phyloP scores from a whole-genome alignment of 2,329 filamentous ascomycete genomes.

The Falciphora oryzae region DNA sequence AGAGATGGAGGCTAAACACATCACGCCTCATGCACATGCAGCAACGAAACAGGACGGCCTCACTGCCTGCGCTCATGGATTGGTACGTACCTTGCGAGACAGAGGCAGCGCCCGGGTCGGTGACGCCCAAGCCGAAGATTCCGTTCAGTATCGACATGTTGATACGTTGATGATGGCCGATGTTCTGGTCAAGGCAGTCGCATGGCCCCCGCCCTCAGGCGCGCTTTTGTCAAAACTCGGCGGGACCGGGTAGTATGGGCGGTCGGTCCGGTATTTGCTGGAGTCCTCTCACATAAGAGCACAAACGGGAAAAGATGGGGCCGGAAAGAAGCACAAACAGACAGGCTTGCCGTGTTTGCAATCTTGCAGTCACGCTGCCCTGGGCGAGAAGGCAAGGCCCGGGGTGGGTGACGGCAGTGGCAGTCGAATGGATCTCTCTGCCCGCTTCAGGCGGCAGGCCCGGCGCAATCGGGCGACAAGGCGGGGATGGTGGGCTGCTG shows the following conservation, averaged over 20 bases:
- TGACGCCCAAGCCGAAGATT: background rate
- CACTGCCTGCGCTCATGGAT: background rate
- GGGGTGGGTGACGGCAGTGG: background rate
- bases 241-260: no score
- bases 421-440: no score
- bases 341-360: background rate
- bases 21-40: background rate
- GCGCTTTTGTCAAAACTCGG: background rate
- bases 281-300: background rate
- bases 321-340: background rate
- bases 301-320: background rate
- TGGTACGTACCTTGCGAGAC: conserved; percentile 1
- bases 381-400: background rate
- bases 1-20: no score
- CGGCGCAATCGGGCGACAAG: background rate
- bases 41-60: conserved; percentile 11
- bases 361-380: background rate
- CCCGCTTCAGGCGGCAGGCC: background rate
- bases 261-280: background rate
- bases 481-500: background rate
- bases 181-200: background rate
- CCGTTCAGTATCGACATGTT: background rate
- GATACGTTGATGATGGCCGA: background rate
- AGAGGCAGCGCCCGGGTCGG: background rate
- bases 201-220: background rate